Evolutionary conservation across 2,329 filamentous ascomycete genomes (phyloP).

Genomic region (Paecilomyces dactylethromorphus): DNA sequence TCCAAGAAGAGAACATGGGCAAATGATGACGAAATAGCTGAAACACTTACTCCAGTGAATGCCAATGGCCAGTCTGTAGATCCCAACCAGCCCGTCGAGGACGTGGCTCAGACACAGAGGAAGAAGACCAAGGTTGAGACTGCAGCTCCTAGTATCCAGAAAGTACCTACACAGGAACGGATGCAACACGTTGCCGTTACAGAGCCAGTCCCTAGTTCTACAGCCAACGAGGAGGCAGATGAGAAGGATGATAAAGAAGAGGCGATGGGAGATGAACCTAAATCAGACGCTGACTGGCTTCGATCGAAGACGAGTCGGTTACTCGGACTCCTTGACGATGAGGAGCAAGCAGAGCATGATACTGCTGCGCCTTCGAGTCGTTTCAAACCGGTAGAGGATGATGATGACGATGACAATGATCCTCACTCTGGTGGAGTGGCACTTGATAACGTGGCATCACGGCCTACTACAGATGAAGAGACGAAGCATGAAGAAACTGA

Average conservation of each 20-base stretch:
- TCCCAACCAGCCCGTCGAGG: conserved; percentile 14
- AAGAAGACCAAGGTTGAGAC: conserved; percentile 48
- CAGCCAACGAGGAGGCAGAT: conserved; percentile 7
- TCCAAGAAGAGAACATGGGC: conserved; percentile 60
- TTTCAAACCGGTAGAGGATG: conserved; percentile 17
- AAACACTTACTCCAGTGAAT: conserved; percentile 14
- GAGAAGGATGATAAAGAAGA: conserved; percentile 11
- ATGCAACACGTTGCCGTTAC: background rate
- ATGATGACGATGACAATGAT: conserved; percentile 7
- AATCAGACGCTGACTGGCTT: conserved; percentile 83
- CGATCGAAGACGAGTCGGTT: conserved; percentile 80
- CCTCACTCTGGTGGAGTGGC: background rate
- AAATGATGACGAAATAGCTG: conserved; percentile 43
- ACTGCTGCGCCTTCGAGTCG: conserved; percentile 1
- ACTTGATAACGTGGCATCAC: conserved; percentile 1
- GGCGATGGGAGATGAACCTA: conserved; percentile 18
- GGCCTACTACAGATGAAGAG: conserved; percentile 1
- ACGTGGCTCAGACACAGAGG: conserved; percentile 36
- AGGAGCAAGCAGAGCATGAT: conserved; percentile 35
- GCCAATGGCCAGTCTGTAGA: conserved; percentile 15
- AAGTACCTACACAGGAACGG: background rate
- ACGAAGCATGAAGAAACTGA: conserved; percentile 21
- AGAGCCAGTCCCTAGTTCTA: background rate
- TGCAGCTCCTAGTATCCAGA: conserved; percentile 40
- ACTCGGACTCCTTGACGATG: conserved; percentile 75